phyloP scores from a whole-genome alignment of 176 grass and related monocot species.

The Hyparrhenia diplandra region DNA sequence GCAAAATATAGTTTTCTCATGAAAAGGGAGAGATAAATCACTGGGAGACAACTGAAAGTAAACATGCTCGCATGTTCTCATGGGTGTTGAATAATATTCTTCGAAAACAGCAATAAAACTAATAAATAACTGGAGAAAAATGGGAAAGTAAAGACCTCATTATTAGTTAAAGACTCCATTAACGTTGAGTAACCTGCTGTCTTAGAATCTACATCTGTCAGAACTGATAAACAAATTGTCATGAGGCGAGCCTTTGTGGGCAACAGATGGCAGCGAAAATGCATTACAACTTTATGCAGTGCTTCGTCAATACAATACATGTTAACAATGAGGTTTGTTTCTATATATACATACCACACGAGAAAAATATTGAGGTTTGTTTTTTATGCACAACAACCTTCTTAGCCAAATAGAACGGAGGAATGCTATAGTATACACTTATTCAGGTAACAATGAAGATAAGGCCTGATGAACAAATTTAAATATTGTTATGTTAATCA shows the following conservation, averaged over 20 bases:
- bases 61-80: not conserved
- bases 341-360: not conserved
- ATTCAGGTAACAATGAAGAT: not conserved
- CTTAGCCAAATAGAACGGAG: too few relatives aligned
- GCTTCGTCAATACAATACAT: not conserved
- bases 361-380: not conserved
- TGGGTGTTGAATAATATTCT: not conserved
- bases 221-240: constrained; percentile 20
- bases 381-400: too few relatives aligned
- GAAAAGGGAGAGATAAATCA: not conserved
- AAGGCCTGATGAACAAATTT: not conserved
- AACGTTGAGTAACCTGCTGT: constrained; percentile 44
- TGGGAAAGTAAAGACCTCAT: constrained; percentile 38
- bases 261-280: not conserved
- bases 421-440: not conserved
- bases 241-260: not conserved
- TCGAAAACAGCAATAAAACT: not conserved
- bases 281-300: not conserved
- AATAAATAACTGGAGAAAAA: constrained; percentile 1
- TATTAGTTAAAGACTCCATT: constrained; percentile 73
- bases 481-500: not conserved
- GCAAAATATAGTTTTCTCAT: not conserved
- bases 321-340: not conserved
- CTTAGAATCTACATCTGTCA: constrained; percentile 45
- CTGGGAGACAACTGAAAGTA: not conserved